Evolutionary conservation across 2,329 filamentous ascomycete species (phyloP), one percentile per base, ranked within the genome.

Genomic region (Penicillium sp.): DNA sequence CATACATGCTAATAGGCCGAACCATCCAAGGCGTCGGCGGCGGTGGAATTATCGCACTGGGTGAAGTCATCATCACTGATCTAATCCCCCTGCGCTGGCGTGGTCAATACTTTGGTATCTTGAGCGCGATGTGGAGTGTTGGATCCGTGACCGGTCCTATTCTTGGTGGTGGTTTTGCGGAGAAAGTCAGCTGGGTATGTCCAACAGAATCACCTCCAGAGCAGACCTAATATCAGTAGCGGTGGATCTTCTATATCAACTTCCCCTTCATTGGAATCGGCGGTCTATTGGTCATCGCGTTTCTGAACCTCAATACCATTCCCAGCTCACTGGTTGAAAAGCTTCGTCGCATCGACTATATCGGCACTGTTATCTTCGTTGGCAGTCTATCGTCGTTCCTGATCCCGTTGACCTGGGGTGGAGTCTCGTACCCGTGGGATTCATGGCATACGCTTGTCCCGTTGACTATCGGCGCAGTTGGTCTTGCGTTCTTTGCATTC

Each of bases 321-420:
- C 74, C 76, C 0, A 72, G 70, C 40, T 71, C 72, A n/a, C 66
- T 81, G 44, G 20, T 68, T 1, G 61, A 69, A 25, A 82, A 82
- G 56, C 66, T 81, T 3, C 68, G 67, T 27, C 73, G 75, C 6
- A 77, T 88, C 23, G 84, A 88, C 61, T 88, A 80, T 76, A 46
- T 81, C 28, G 85, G 86, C 1, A 77, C 79, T 4, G 55, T 78
- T 0, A 60, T 88, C 3, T 87, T 88, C 61, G 73, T 85, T 15
- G 77, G 72, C 10, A 78, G 79, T 12, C 73, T 76, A 10, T 81
- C 81, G 0, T 77, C 76, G 20, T 79, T 86, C 58, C 66, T 86
- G 35, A 81, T 86, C 39, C 80, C 81, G 0, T 62, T 86, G 3
- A 83, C 81, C 2, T 84, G 81, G 75, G 85, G 83, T 8, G 84